A percentile compares a stretch with the other conserved stretches of the same genome.
Conservation (phyloP, 495 filamentous ascomycete species). For the Penicillium mononematosum region DNA sequence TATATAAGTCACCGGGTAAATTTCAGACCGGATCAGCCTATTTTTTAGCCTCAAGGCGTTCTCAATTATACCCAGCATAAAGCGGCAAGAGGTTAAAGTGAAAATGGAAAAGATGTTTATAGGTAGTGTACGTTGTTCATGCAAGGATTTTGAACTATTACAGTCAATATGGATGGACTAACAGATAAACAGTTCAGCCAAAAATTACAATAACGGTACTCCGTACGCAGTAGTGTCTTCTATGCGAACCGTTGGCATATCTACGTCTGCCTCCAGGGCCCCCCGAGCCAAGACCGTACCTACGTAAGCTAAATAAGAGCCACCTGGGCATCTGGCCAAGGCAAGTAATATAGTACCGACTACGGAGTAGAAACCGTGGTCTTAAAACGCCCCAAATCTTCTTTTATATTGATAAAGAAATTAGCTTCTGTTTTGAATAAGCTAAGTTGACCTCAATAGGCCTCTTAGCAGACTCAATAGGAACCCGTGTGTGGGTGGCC, state of each 20-base stretch:
- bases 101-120: background rate
- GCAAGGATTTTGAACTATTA: background rate
- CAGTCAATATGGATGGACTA: too few relatives aligned
- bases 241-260: too few relatives aligned
- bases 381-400: background rate
- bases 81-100: background rate
- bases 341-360: background rate
- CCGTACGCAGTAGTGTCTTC: too few relatives aligned
- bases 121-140: background rate
- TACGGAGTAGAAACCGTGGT: background rate
- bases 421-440: background rate
- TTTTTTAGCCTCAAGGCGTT: too few relatives aligned
- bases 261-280: too few relatives aligned
- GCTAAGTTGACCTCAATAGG: background rate
- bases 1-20: background rate
- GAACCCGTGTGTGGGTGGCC: constrained; percentile 17
- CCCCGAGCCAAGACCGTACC: too few relatives aligned
- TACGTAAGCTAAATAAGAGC: background rate
- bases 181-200: too few relatives aligned
- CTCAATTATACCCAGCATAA: background rate
- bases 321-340: background rate
- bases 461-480: background rate
- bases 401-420: constrained; percentile 1
- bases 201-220: too few relatives aligned
- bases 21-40: background rate